Percentiles rank a stretch among this genome's conserved stretches.
Evolutionary conservation across 1,139 yeast species (phyloP).

Genomic region (Eremothecium gossypii): DNA sequence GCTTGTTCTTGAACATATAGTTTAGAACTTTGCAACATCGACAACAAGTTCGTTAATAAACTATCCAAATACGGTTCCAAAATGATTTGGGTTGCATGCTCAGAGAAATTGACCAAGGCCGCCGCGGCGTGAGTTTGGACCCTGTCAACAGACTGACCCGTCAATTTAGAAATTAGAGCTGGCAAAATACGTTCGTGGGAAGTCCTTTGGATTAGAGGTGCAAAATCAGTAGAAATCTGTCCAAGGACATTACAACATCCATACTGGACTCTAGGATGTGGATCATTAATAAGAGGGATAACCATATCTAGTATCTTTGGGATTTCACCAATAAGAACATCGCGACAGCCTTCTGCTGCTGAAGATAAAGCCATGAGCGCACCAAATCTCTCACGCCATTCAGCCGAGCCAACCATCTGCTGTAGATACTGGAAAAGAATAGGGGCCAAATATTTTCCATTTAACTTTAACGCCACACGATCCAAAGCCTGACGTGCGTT

Average conservation of each 20-base stretch:
- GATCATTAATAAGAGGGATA: slow-evolving; percentile 70
- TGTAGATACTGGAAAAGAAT: slow-evolving; percentile 85
- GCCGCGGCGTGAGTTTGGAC: slow-evolving; percentile 99
- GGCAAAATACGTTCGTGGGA: slow-evolving; percentile 77
- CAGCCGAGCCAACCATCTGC: slow-evolving; percentile 59
- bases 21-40: slow-evolving; percentile 73
- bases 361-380: slow-evolving; percentile 94
- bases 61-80: slow-evolving; percentile 86
- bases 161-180: slow-evolving; percentile 74
- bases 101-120: slow-evolving; percentile 90
- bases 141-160: slow-evolving; percentile 64
- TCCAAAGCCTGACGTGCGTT: slow-evolving; percentile 93
- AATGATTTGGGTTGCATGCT: slow-evolving; percentile 78
- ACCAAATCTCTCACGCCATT: slow-evolving; percentile 95
- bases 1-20: slow-evolving; percentile 96
- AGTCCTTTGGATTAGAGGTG: slow-evolving; percentile 75
- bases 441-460: slow-evolving; percentile 74
- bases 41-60: slow-evolving; percentile 62
- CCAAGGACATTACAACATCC: slow-evolving; percentile 96
- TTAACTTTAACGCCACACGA: slow-evolving; percentile 73
- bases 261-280: slow-evolving; percentile 90
- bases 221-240: slow-evolving; percentile 96
- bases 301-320: slow-evolving; percentile 76
- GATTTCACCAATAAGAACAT: slow-evolving; percentile 73
- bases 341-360: slow-evolving; percentile 96